Percentiles rank a stretch among this genome's conserved stretches.
phyloP scores from a whole-genome alignment of 2,329 filamentous ascomycete species.

The Neopestalotiopsis sp. region DNA sequence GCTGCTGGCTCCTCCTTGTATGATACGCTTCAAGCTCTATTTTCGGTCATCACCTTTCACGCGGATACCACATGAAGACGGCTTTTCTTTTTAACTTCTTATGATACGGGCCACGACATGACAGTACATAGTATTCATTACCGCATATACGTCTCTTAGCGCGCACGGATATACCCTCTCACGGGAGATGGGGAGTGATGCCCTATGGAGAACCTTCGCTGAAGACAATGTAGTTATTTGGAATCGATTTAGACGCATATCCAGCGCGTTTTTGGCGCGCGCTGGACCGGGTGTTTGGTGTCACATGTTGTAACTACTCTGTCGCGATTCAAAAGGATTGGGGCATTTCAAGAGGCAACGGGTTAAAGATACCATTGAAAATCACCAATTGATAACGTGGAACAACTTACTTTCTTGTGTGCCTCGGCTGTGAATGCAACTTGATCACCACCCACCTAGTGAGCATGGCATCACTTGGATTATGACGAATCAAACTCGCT shows the following conservation, averaged over 20 bases:
- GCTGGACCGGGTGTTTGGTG: background rate
- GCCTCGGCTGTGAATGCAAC: background rate
- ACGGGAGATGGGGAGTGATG: background rate
- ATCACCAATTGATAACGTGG: background rate
- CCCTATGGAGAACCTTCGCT: background rate
- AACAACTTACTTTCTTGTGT: background rate
- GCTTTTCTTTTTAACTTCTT: conserved; percentile 5
- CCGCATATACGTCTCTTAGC: conserved; percentile 7
- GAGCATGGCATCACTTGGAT: too few species aligned
- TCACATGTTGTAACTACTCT: background rate
- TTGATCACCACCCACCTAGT: background rate
- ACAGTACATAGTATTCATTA: conserved; percentile 7
- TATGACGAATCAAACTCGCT: too few species aligned
- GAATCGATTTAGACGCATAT: conserved; percentile 2
- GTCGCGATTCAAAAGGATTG: background rate
- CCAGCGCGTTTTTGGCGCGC: background rate
- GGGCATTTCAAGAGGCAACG: background rate
- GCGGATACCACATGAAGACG: background rate
- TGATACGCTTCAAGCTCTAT: background rate
- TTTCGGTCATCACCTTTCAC: background rate
- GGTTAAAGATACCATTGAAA: background rate
- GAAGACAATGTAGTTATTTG: background rate
- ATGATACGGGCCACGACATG: conserved; percentile 3
- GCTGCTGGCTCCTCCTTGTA: background rate
- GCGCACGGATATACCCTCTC: background rate